Evolutionary conservation across 306 rosid species (phyloP), one percentile per base, ranked within the genome.

Genomic region (Pterocarpus santalinus): DNA sequence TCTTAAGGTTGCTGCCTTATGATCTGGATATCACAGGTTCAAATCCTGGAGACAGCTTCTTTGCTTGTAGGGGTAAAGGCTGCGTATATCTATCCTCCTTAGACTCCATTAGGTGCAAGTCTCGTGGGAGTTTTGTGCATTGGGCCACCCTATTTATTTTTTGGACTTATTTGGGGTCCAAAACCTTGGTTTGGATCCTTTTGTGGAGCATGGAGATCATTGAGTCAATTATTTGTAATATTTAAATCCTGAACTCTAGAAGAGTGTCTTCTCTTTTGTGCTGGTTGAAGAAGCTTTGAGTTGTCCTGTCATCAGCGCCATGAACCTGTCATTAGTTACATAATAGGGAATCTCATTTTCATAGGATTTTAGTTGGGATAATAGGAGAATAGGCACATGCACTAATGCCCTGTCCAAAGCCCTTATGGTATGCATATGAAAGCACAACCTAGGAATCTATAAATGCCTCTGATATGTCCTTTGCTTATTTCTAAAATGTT

Each of bases 221-320:
- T 52, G 75, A 66, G 51, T 85, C 33, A 33, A 41, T 72, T 51
- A 30, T 16, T 58, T 73, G 36, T 71, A 61, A 41, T 73, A 62
- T 61, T 63, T 60, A 73, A 58, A 57, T 65, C 65, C 17, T 64
- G 28, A 62, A 64, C 58, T 15, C 74, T 63, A 28, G 34, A 75
- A 49, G 16, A 63, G 72, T 55, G 17, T 58, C 81, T 80, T 64
- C 58, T 76, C 46, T 67, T 3, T 17, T 49, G 47, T 72, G 60
- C 51, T 69, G 67, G 72, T 53, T 36, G 61, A 69, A 68, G 60
- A 84, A 66, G 66, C 77, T 46, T 44, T 35, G 85, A 65, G 38
- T 67, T 67, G 28, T 41, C 67, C 53, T 82, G 43, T 52, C 77
- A 61, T 46, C 67, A 39, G 22, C 68, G 66, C 17, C 66, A 73